Conservation (phyloP, 2,329 filamentous ascomycete genomes). For the Penicillium italicum region DNA sequence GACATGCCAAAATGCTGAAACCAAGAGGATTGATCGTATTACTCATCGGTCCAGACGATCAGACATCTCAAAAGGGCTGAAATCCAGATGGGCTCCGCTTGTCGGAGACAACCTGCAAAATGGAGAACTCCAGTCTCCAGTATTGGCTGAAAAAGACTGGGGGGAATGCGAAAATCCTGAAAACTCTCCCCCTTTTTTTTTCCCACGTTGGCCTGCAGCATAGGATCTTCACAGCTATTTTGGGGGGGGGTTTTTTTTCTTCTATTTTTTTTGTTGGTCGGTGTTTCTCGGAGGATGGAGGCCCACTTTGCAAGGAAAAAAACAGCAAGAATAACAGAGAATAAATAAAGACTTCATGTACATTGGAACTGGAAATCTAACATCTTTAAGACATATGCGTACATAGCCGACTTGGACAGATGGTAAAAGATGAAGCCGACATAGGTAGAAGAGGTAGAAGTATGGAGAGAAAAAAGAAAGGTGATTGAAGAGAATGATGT, state of each 20-base stretch:
- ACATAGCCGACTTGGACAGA: not conserved
- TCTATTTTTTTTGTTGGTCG: not conserved
- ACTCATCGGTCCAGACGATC: not conserved
- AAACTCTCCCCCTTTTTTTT: not conserved
- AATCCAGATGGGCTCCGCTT: constrained; percentile 3
- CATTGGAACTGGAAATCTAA: not conserved
- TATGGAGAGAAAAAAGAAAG: not conserved
- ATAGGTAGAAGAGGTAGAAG: too few species aligned
- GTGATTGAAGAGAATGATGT: not conserved
- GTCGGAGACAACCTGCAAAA: too few species aligned
- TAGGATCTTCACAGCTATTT: constrained; percentile 1
- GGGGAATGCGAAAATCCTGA: constrained; percentile 8
- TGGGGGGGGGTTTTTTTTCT: not conserved
- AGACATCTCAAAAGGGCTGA: not conserved
- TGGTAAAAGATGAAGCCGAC: not conserved
- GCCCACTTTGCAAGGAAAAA: not conserved
- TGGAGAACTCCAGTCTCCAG: constrained; percentile 1
- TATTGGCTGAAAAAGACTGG: constrained; percentile 1
- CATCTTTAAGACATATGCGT: not conserved
- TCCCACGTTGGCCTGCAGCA: not conserved
- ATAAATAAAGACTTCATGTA: not conserved
- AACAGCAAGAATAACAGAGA: not conserved
- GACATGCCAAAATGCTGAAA: too few species aligned
- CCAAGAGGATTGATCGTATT: not conserved
- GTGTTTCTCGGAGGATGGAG: not conserved